Percentiles rank a stretch among this genome's conserved stretches.
These are phyloP conservation scores for Pseudogymnoascus sp. DNA, from an alignment of 2,329 filamentous ascomycete genomes.

Conservation along the genomic window DNA sequence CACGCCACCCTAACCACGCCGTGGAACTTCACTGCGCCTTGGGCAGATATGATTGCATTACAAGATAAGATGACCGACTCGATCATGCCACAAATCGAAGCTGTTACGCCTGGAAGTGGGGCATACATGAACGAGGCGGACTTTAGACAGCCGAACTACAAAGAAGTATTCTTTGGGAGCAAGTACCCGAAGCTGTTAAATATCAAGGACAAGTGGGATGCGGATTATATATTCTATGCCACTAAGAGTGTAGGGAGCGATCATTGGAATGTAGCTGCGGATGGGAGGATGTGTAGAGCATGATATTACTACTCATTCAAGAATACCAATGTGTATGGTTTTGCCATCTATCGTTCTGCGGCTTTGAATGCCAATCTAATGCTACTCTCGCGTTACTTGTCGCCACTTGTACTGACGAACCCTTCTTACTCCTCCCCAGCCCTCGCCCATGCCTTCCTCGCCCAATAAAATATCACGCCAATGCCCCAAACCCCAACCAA, in stretches of 20 bases:
- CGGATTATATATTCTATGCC: slow-evolving; percentile 39
- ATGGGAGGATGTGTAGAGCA: slow-evolving; percentile 36
- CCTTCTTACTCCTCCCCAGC: not conserved
- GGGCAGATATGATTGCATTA: slow-evolving; percentile 23
- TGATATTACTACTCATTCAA: slow-evolving; percentile 1
- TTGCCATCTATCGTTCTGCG: not conserved
- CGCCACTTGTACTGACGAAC: not conserved
- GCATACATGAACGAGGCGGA: slow-evolving; percentile 48
- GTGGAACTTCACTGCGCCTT: slow-evolving; percentile 30
- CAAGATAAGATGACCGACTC: slow-evolving; percentile 28
- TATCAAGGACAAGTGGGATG: slow-evolving; percentile 47
- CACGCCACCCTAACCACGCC: slow-evolving; percentile 26
- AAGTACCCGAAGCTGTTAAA: slow-evolving; percentile 37
- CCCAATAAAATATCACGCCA: slow-evolving; percentile 39
- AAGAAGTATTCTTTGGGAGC: slow-evolving; percentile 39
- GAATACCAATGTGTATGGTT: not conserved
- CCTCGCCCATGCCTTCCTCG: not conserved
- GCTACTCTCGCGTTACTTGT: not conserved
- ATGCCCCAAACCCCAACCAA: slow-evolving; percentile 45
- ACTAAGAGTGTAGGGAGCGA: slow-evolving; percentile 46
- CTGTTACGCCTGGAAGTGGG: slow-evolving; percentile 35
- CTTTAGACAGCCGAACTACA: slow-evolving; percentile 37
- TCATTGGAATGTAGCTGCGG: slow-evolving; percentile 35
- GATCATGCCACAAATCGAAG: slow-evolving; percentile 29
- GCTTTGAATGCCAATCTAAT: not conserved